Evolutionary conservation across 192 early-diverging fungal species (phyloP), one percentile per base, ranked within the genome.

Genomic region (Coemansia sp.): DNA sequence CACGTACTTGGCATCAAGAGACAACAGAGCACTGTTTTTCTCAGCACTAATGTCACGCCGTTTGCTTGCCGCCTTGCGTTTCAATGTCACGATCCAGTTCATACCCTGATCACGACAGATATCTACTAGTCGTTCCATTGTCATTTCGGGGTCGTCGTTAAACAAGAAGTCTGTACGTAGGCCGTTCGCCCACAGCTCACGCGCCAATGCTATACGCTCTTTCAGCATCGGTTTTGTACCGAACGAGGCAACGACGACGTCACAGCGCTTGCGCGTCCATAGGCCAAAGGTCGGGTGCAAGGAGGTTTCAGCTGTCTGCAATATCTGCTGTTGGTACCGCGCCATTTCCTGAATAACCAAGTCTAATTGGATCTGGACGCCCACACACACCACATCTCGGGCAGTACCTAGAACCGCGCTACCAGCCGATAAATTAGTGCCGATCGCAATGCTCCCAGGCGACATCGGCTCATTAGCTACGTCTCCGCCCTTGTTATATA

Each of bases 111-210:
- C 86, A 32, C 80, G 77, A 73, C 92, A 93, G 8, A 85, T 78
- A 6, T 76, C 79, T 5, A 84, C 84, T 17, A 92, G 63, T 9
- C 84, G 66, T 53, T 93, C 92, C 30, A 89, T 88, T 6, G 89
- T 91, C 66, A 89, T 75, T 61, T 89, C 87, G 2, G 86, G 85
- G 17, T 81, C 84, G 57, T 94, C 92, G 65, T 93, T 86, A 40
- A 94, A 89, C 68, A 91, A 80, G 44, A 96, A 88, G 40, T 96
- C 96, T 0, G 93, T 89, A 62, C 88, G 86, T 66, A 98, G 87
- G 4, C 88, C 88, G 44, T 88, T 86, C 2, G 74, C 75, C 94
- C 96, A 95, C 16, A 93, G 78, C 26, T 95, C 94, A 32, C 85
- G 82, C 26, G 91, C 89, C 67, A 97, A 63, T 17, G 90, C 84